Percentiles rank a stretch among this genome's conserved stretches.
phyloP scores from a whole-genome alignment of 495 filamentous ascomycete genomes.

The Neurospora tetraspora region DNA sequence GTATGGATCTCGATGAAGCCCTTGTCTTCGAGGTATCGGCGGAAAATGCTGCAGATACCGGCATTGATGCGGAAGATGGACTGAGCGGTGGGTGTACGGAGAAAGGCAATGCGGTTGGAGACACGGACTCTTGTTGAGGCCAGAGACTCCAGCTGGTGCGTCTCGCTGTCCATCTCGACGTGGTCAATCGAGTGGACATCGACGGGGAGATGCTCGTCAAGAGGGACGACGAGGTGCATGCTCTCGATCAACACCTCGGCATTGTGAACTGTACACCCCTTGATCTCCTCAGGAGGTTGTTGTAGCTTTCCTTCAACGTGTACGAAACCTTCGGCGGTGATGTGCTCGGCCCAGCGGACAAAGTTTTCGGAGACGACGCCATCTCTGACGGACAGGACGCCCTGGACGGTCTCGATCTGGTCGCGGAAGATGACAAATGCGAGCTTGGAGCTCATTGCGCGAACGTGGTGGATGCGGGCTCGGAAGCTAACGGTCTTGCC shows the following conservation, averaged over 20 bases:
- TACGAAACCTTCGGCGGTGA: slow-evolving; percentile 74
- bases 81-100: slow-evolving; percentile 77
- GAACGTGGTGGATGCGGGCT: slow-evolving; percentile 75
- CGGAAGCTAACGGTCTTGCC: slow-evolving; percentile 67
- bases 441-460: slow-evolving; percentile 76
- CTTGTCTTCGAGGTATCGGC: slow-evolving; percentile 61
- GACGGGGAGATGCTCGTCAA: slow-evolving; percentile 62
- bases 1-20: slow-evolving; percentile 90
- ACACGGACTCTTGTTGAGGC: slow-evolving; percentile 42
- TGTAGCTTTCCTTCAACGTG: slow-evolving; percentile 68
- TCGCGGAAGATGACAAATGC: slow-evolving; percentile 83
- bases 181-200: slow-evolving; percentile 46
- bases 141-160: slow-evolving; percentile 30
- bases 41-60: slow-evolving; percentile 71
- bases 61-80: slow-evolving; percentile 74
- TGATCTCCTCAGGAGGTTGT: slow-evolving; percentile 63
- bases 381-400: slow-evolving; percentile 50
- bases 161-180: slow-evolving; percentile 27
- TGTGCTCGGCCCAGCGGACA: slow-evolving; percentile 75
- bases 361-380: slow-evolving; percentile 62
- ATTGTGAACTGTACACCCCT: slow-evolving; percentile 64
- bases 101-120: slow-evolving; percentile 75
- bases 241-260: slow-evolving; percentile 73
- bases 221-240: slow-evolving; percentile 53
- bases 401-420: slow-evolving; percentile 74